phyloP scores from a whole-genome alignment of 2,329 filamentous ascomycete genomes.

The Pseudocercospora musae region DNA sequence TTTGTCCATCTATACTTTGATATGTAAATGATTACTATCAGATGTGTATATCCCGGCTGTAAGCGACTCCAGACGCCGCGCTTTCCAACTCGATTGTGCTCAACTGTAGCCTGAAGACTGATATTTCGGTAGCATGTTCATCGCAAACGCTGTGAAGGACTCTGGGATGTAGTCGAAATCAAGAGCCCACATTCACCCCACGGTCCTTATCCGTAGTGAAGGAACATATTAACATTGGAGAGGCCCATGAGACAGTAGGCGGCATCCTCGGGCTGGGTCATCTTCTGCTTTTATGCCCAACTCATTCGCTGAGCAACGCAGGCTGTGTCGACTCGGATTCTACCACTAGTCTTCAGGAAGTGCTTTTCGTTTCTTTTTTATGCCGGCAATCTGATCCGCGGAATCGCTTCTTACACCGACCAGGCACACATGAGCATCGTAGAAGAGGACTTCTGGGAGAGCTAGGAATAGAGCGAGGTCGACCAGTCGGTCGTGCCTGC shows the following conservation, averaged over 20 bases:
- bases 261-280: constrained; percentile 38
- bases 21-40: not conserved
- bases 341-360: not conserved
- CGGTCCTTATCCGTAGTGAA: constrained; percentile 41
- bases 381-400: not conserved
- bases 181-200: not conserved
- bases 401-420: not conserved
- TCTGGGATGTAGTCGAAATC: not conserved
- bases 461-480: not conserved
- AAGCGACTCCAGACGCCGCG: not conserved
- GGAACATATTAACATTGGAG: constrained; percentile 45
- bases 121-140: not conserved
- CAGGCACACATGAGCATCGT: not conserved
- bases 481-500: too few species aligned
- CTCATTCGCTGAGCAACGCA: constrained; percentile 22
- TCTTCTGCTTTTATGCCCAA: constrained; percentile 18
- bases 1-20: not conserved
- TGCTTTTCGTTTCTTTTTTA: not conserved
- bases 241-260: constrained; percentile 47
- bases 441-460: not conserved
- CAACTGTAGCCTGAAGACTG: not conserved
- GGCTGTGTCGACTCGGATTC: not conserved
- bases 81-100: not conserved
- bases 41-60: not conserved
- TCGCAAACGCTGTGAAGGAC: not conserved